These are phyloP conservation scores for Protea cynaroides DNA, from an alignment of 164 flowering plant genomes.

Conservation along the genomic window DNA sequence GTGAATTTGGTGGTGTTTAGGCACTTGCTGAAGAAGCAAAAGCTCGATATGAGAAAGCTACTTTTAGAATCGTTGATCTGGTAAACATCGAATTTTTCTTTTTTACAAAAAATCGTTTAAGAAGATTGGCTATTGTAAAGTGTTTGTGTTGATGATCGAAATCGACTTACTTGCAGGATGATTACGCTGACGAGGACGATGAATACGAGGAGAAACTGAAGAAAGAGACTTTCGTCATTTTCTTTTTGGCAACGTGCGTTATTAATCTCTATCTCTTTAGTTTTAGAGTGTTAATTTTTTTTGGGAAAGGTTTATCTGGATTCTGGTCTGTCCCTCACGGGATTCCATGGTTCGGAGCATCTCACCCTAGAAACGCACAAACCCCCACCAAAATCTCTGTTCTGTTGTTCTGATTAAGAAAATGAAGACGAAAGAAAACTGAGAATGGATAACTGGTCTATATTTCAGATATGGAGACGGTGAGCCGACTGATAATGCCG, in stretches of 20 bases:
- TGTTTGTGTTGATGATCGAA: neutral
- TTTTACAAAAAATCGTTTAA: neutral
- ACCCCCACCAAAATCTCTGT: no score
- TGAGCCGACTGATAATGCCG: conserved; percentile 98
- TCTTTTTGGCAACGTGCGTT: conserved; percentile 92
- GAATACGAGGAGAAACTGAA: conserved; percentile 76
- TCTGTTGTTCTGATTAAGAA: no score
- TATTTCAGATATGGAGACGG: conserved; percentile 82
- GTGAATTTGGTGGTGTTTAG: conserved; percentile 24
- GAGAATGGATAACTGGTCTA: neutral
- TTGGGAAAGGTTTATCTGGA: no score
- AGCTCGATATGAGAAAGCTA: conserved; percentile 76
- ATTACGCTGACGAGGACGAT: conserved; percentile 87
- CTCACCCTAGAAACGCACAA: no score
- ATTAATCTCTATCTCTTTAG: neutral
- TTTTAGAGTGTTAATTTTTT: no score
- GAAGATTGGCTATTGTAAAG: neutral
- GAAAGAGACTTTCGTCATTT: conserved; percentile 64
- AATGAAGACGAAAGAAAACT: neutral
- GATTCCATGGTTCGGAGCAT: no score
- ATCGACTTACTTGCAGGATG: conserved; percentile 53
- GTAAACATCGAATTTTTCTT: conserved; percentile 31
- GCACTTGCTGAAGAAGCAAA: conserved; percentile 84
- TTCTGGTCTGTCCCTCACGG: no score
- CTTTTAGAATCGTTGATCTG: conserved; percentile 77